Base-by-base conservation (phyloP, 257 asterid species). In the Penstemon davidsonii region DNA sequence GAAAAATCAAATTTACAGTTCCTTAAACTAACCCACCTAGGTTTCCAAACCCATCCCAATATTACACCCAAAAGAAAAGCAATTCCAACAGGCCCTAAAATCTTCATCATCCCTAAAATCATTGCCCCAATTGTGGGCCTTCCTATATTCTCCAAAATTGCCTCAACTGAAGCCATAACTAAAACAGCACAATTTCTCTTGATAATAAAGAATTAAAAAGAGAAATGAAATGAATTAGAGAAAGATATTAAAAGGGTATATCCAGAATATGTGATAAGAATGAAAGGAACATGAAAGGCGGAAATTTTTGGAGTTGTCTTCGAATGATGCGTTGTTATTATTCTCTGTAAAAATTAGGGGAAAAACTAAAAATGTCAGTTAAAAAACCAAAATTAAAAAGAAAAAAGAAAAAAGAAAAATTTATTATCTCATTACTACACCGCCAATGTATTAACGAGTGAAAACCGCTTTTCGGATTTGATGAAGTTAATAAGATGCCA, bases 1-100 rank as follows among this genome's bases (percentile, higher is more conserved):
- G 89, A 85, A 61, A 81, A 58, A 33, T 84, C 90, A 59, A 84
- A 80, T 73, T 84, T 81, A 74, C 86, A 85, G 76, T 78, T 73
- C 62, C 79, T 68, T 47, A 85, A 81, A 54, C 79, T 64, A 65
- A 82, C 90, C 97, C 97, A 83, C 81, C 80, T 83, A 59, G 99
- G 99, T 78, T 77, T 94, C 99, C 99, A 94, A 60, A 75, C 85
- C 99, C 99, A 94, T 33, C 99, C 97, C 33, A 84, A 63, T 42
- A 85, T 54, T 49, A 94, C 49, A 66, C 99, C 99, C 61, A 84
- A 7, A 50, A 90, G 11, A 77, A 94, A 86, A 49, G 96, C 96
- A 74, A 91, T 40, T 95, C 95, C 76, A 75, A 91, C 83, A 45
- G 96, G 93, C 67, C 83, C 92, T 52, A 93, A 43, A 42, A 88